These are phyloP conservation scores for Pleurotus giganteus DNA, from an alignment of 768 basidiomycete species.

Conservation along the genomic window DNA sequence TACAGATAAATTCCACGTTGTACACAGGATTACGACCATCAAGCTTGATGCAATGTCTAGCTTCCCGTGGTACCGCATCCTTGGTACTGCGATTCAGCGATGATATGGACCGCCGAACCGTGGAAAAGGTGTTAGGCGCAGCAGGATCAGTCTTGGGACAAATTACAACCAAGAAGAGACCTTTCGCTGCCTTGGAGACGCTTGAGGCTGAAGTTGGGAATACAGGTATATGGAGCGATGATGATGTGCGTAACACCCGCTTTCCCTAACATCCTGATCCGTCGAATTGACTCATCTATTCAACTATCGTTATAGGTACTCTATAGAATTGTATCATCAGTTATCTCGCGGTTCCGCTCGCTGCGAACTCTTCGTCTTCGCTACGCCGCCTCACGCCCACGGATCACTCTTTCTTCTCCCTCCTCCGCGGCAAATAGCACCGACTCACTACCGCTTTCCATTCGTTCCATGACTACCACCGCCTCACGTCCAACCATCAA, in stretches of 20 bases:
- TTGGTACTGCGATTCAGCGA: conserved; percentile 35
- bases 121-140: conserved; percentile 45
- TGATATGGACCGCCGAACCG: conserved; percentile 40
- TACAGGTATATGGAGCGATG: conserved; percentile 21
- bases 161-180: conserved; percentile 16
- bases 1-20: conserved; percentile 43
- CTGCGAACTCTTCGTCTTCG: conserved; percentile 4
- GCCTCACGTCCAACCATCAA: conserved; percentile 5
- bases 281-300: background rate
- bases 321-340: conserved; percentile 4
- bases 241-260: conserved; percentile 28
- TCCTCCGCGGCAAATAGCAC: conserved; percentile 7
- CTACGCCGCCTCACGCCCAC: conserved; percentile 1
- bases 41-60: conserved; percentile 29
- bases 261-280: background rate
- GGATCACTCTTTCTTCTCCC: background rate
- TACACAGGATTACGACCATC: conserved; percentile 45
- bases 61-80: conserved; percentile 29
- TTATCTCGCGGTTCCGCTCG: conserved; percentile 1
- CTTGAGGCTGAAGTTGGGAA: conserved; percentile 30
- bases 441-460: conserved; percentile 5
- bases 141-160: conserved; percentile 34
- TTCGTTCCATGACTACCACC: background rate
- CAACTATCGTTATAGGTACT: background rate
- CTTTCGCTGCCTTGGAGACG: conserved; percentile 14